Conservation (phyloP, 306 rosid genomes). For the Glycyrrhiza uralensis region DNA sequence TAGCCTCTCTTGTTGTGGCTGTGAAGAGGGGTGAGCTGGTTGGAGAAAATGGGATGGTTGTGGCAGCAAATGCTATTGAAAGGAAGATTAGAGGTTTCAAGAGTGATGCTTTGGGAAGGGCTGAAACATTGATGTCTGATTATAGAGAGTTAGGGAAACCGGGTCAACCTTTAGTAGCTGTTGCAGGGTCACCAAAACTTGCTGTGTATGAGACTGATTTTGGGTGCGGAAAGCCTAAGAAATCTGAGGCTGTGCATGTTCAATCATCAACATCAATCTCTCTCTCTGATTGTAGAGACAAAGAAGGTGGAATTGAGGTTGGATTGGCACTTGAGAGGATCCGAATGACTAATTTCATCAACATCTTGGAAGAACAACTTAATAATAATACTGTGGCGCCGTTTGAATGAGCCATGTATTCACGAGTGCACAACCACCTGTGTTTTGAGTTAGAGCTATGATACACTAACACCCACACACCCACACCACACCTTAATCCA, state of each 20-base stretch:
- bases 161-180: neutral
- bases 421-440: too few species aligned
- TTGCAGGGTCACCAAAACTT: constrained; percentile 44
- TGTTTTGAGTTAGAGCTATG: too few species aligned
- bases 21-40: constrained; percentile 26
- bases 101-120: constrained; percentile 24
- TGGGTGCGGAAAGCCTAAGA: constrained; percentile 56
- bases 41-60: constrained; percentile 33
- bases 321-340: constrained; percentile 26
- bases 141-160: neutral
- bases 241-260: constrained; percentile 31
- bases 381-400: too few species aligned
- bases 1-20: neutral
- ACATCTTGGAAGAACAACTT: constrained; percentile 12
- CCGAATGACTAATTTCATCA: constrained; percentile 22
- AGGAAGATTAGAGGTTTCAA: constrained; percentile 21
- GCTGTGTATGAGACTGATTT: constrained; percentile 43
- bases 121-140: constrained; percentile 25
- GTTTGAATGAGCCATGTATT: too few species aligned
- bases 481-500: too few species aligned
- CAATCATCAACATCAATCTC: constrained; percentile 23
- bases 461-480: too few species aligned
- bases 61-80: constrained; percentile 28
- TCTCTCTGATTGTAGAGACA: constrained; percentile 28
- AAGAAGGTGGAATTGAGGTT: constrained; percentile 34